phyloP scores from a whole-genome alignment of 257 asterid genomes.

The Voacanga thouarsii region DNA sequence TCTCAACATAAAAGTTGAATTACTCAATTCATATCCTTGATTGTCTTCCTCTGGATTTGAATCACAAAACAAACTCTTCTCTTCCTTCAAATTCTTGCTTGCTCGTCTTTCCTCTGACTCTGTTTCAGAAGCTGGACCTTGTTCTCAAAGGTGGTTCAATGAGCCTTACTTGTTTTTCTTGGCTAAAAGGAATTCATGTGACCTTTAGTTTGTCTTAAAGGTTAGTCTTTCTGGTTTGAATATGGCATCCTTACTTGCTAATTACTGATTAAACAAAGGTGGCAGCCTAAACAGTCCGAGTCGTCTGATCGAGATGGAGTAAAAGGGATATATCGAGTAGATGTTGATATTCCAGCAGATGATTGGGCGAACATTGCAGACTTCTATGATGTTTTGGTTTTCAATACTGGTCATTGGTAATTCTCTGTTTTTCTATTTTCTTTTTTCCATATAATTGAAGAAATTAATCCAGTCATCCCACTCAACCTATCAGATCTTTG shows the following conservation, averaged over 20 bases:
- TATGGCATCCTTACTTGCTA: slow-evolving; percentile 51
- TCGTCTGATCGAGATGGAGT: slow-evolving; percentile 41
- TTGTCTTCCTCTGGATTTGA: neutral
- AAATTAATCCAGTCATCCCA: neutral
- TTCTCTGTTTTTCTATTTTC: slow-evolving; percentile 21
- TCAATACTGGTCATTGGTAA: slow-evolving; percentile 98
- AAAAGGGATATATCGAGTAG: slow-evolving; percentile 73
- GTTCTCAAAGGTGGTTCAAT: neutral
- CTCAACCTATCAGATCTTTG: neutral
- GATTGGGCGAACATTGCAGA: slow-evolving; percentile 74
- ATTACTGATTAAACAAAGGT: slow-evolving; percentile 68
- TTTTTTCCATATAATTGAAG: slow-evolving; percentile 4
- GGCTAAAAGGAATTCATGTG: neutral
- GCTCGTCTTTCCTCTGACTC: neutral
- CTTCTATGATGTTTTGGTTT: slow-evolving; percentile 76
- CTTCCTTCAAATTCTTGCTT: neutral
- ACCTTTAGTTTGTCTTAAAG: slow-evolving; percentile 2
- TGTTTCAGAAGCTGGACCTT: neutral
- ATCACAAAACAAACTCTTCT: neutral
- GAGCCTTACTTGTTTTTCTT: neutral
- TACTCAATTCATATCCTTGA: neutral
- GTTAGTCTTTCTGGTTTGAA: slow-evolving; percentile 17
- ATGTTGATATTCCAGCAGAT: slow-evolving; percentile 77
- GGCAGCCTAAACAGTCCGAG: slow-evolving; percentile 62
- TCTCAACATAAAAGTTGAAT: neutral